Evolutionary conservation across 1,284 basidiomycete genomes (phyloP).

Genomic region (Irpex sp.): DNA sequence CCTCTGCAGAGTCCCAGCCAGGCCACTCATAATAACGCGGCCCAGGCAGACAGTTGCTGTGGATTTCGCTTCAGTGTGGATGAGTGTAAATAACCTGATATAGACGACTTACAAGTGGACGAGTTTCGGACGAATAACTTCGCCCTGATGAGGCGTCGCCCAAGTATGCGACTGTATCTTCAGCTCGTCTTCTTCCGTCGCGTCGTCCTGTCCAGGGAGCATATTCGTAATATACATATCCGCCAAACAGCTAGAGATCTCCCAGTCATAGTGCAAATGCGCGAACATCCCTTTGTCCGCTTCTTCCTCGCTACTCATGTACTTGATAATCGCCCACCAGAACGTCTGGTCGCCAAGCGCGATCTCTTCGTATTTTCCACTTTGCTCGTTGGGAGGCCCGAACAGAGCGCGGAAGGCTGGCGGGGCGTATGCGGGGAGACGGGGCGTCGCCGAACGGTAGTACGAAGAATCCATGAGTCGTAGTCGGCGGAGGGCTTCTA

Average conservation of each 20-base stretch:
- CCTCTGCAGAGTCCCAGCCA: conserved; percentile 35
- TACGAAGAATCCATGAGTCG: conserved; percentile 41
- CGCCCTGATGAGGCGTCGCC: conserved; percentile 34
- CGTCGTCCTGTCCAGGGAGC: conserved; percentile 26
- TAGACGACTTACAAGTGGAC: conserved; percentile 38
- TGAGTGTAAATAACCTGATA: not conserved
- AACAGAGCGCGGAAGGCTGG: conserved; percentile 38
- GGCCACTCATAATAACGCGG: conserved; percentile 40
- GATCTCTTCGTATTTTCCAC: conserved; percentile 36
- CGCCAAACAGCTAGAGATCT: conserved; percentile 41
- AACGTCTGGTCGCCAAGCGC: conserved; percentile 45
- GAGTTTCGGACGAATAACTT: conserved; percentile 37
- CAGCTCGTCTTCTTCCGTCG: conserved; percentile 29
- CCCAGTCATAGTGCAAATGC: conserved; percentile 39
- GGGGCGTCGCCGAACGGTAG: conserved; percentile 24
- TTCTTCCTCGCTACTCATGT: conserved; percentile 10
- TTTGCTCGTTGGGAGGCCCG: conserved; percentile 30
- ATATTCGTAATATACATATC: conserved; percentile 39
- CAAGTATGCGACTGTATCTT: conserved; percentile 29
- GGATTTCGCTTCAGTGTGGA: not conserved
- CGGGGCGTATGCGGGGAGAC: conserved; percentile 28
- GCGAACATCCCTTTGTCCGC: conserved; percentile 32
- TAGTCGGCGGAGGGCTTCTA: conserved; percentile 35
- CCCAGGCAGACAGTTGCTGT: conserved; percentile 40
- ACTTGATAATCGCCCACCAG: conserved; percentile 45